Conservation (phyloP, 2,329 filamentous ascomycete species). For the Aspergillus sp. region DNA sequence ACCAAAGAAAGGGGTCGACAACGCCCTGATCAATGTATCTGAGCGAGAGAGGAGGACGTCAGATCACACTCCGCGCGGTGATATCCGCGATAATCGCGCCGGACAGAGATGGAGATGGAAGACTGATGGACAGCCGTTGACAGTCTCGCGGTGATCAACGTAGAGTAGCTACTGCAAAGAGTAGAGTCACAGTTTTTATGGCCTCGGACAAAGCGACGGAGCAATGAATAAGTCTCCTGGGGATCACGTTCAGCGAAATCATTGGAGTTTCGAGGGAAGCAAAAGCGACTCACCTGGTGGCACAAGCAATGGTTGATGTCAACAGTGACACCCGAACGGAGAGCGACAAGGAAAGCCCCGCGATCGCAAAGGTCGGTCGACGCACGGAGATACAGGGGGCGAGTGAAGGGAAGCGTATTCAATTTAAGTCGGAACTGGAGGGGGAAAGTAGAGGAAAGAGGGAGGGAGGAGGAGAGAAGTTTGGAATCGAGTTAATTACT, state of each 20-base stretch:
- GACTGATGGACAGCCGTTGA: neutral
- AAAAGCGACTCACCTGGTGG: constrained; percentile 12
- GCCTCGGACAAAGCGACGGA: neutral
- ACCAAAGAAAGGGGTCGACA: neutral
- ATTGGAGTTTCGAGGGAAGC: constrained; percentile 1
- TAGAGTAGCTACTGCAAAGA: neutral
- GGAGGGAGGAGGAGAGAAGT: neutral
- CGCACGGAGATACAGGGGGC: neutral
- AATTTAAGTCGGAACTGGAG: neutral
- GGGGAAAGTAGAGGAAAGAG: neutral
- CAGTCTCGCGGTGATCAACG: neutral
- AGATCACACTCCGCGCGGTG: neutral
- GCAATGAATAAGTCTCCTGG: neutral
- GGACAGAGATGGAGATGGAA: neutral
- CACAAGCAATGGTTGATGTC: neutral
- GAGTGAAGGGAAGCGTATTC: neutral
- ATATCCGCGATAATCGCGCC: neutral
- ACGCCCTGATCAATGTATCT: neutral
- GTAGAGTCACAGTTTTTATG: neutral
- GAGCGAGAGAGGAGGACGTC: neutral
- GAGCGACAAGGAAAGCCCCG: constrained; percentile 8
- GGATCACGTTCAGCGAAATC: neutral
- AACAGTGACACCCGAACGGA: neutral
- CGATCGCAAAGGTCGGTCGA: constrained; percentile 8
- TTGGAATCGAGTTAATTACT: neutral